These are phyloP conservation scores for Fusarium xylarioides DNA, from an alignment of 2,329 filamentous ascomycete genomes.

Conservation along the genomic window DNA sequence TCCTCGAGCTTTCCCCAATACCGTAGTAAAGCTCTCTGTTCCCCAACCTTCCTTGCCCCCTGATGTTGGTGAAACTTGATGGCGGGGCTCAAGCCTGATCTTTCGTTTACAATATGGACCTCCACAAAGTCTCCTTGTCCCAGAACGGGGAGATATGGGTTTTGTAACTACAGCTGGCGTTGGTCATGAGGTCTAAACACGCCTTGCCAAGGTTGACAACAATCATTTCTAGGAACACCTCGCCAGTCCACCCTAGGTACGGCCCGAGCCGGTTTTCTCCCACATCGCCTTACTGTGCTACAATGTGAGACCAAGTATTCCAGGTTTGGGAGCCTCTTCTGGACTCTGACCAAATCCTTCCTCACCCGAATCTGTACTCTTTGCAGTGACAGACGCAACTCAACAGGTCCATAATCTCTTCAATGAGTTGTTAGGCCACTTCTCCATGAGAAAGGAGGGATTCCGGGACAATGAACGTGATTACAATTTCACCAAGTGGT, in stretches of 20 bases:
- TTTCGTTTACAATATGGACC: background rate
- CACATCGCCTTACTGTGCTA: no score
- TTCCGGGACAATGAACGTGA: background rate
- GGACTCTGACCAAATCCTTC: no score
- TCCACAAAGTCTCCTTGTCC: background rate
- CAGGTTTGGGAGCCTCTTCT: no score
- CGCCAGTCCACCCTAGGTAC: background rate
- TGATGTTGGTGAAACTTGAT: background rate
- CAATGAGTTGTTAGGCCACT: no score
- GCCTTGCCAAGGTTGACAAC: background rate
- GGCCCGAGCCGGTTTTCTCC: background rate
- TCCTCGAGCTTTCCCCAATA: background rate
- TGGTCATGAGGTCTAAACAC: background rate
- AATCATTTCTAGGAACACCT: background rate
- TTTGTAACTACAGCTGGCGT: background rate
- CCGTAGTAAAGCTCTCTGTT: background rate
- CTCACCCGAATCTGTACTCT: no score
- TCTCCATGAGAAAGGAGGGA: background rate
- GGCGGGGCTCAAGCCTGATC: accelerated
- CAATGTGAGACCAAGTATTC: no score
- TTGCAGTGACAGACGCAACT: no score
- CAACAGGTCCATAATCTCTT: no score
- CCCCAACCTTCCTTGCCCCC: no score
- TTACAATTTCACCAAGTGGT: background rate
- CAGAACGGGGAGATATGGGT: background rate